Conservation (phyloP, 2,329 filamentous ascomycete species). For the Neofusicoccum cordaticola region DNA sequence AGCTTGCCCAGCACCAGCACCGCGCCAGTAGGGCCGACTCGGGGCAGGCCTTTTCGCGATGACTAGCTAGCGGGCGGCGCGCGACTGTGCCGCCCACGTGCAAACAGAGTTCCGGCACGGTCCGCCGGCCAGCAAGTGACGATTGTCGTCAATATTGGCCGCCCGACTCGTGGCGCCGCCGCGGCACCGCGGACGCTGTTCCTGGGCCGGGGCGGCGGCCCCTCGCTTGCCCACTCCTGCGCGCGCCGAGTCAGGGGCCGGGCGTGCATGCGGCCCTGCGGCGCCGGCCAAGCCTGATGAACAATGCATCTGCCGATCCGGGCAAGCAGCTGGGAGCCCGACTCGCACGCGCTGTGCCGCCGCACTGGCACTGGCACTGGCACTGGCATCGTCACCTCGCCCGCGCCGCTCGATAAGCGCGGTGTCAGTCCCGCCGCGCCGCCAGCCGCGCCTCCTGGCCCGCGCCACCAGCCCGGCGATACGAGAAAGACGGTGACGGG, state of each 20-base stretch:
- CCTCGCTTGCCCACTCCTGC: not conserved
- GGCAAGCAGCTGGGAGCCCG: not conserved
- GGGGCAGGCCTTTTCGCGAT: not conserved
- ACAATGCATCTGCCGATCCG: not conserved
- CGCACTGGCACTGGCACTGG: too few species aligned
- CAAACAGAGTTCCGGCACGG: not conserved
- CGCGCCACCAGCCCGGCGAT: not conserved
- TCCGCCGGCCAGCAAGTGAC: not conserved
- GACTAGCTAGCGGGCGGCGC: not conserved
- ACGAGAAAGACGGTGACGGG: not conserved
- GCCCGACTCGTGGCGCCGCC: not conserved
- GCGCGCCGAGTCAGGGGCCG: not conserved
- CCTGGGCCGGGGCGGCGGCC: not conserved
- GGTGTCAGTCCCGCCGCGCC: not conserved
- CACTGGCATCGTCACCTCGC: not conserved
- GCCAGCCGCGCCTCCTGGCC: not conserved
- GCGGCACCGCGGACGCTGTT: not conserved
- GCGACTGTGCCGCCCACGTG: not conserved
- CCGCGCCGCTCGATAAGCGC: not conserved
- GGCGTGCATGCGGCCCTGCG: too few species aligned
- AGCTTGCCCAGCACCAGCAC: too few species aligned
- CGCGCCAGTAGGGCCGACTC: conserved; percentile 4
- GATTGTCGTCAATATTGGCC: not conserved
- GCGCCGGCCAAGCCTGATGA: not conserved
- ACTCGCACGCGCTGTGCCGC: not conserved